Base-by-base conservation (phyloP, 225 moss, liverwort and hornwort genomes). In the Polytrichum commune region DNA sequence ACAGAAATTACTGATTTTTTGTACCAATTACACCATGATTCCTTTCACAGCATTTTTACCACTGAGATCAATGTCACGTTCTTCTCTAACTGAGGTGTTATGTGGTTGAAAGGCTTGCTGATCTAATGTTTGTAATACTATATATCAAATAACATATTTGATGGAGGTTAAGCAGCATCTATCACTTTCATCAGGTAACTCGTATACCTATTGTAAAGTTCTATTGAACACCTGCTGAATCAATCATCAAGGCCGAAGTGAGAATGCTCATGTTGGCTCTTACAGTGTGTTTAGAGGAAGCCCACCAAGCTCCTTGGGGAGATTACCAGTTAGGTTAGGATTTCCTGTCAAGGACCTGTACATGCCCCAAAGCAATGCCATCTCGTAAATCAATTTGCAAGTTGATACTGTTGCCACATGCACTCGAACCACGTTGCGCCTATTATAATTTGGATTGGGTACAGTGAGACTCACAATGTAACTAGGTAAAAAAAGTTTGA, bases 221-320 rank as follows among this genome's bases (percentile, higher is more conserved):
- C 19, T 8, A 33, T 35, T 35, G 19, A 66, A 23, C 30, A 19
- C 19, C 5, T 57, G 22, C 1, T 66, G 7, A n/a, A 66, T 33
- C n/a, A 33, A 53, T 65, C 27, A 53, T 29, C 29, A 29, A 5
- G 29, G 29, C 5, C 29, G 1, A 1, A 0, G 1, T 29, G 29
- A 29, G 29, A 29, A 1, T 33, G 33, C 8, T 33, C 8, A 68
- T n/a, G 56, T 22, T 68, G 46, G 67, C 16, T 5, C 79, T 83
- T 83, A 83, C 83, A 83, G 53, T 22, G 70, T 13, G 28, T 79
- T 83, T 20, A 83, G 70, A 53, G 76, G 33, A 25, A 79, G 66
- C 26, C 4, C 29, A 53, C 29, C 54, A 29, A 83, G 60, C 29
- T 79, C 73, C 2, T 1, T 8, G 23, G 83, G 79, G 7, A 83